phyloP scores from a whole-genome alignment of 108 stramenopile species.

The Poteriospumella lacustris region DNA sequence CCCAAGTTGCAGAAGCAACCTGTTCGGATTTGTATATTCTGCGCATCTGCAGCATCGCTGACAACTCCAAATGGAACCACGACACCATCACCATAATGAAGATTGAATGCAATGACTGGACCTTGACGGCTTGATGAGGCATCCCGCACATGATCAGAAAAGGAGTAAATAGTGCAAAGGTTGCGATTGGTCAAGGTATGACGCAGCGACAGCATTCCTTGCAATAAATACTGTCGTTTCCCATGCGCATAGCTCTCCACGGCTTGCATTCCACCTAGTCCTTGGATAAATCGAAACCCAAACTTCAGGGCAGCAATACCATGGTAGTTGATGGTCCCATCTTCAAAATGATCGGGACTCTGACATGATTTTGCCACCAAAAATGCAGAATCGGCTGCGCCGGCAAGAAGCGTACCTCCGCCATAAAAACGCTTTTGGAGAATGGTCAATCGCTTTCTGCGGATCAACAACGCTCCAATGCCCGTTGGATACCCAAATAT shows the following conservation, averaged over 20 bases:
- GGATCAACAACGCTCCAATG: constrained; percentile 19
- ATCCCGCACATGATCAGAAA: too few species aligned
- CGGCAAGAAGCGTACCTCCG: constrained; percentile 29
- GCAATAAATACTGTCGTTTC: too few species aligned
- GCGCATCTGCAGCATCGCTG: too few species aligned
- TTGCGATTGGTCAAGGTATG: too few species aligned
- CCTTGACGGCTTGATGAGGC: too few species aligned
- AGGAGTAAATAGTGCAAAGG: too few species aligned
- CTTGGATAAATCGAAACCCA: background rate
- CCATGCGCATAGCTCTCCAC: background rate
- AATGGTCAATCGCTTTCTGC: background rate
- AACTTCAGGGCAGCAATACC: background rate
- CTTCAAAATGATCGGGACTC: background rate
- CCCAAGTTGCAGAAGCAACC: constrained; percentile 17
- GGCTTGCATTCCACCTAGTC: background rate
- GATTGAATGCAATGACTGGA: too few species aligned
- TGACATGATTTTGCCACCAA: background rate
- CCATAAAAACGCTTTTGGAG: constrained; percentile 31
- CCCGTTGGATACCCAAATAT: constrained; percentile 32
- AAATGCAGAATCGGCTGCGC: background rate
- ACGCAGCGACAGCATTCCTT: too few species aligned
- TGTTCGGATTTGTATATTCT: too few species aligned
- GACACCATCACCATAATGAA: too few species aligned
- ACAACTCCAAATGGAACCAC: too few species aligned
- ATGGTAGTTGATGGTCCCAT: constrained; percentile 21